Base-by-base conservation (phyloP, 768 basidiomycete species). In the Lentinula boryana region DNA sequence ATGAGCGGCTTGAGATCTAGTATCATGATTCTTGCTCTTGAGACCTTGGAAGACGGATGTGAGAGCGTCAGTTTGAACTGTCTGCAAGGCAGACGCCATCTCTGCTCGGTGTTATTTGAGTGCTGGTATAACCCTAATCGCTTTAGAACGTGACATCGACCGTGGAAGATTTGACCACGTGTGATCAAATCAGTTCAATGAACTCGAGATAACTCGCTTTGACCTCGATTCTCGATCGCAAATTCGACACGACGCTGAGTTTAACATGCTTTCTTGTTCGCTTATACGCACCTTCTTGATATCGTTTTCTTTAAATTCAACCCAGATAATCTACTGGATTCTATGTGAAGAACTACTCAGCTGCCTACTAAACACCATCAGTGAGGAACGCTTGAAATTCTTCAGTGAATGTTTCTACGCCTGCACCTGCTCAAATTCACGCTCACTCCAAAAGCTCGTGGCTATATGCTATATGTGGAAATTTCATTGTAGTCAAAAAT, bases 31-130 rank as follows among this genome's bases (percentile, higher is more conserved):
- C 68, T 84, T 84, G 74, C 75, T 85, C 68, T 80, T 84, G 53
- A 91, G 80, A 9, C 81, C 81, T 63, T 79, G 79, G 64, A 91
- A 92, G 64, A 92, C 88, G 55, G 82, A 74, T 60, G 80, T 80
- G 41, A 91, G 80, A 57, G 81, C 78, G 54, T 89, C 89, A 46
- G 77, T 75, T 69, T 87, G 86, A 54, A 78, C 72, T 35, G 83
- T 76, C 63, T 83, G 78, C 58, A 78, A 74, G 62, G 78, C 78
- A 64, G 86, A 83, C 70, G 88, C 79, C 88, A 90, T 90, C 63
- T 76, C 67, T 66, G 60, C 63, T 60, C 64, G 62, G 38, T 60
- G 63, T 50, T 4, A 21, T n/a, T 31, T 62, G 41, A 33, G 54
- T 36, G 35, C 18, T 36, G 46, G 16, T 56, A 6, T 18, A 16